Evolutionary conservation across 805 yeast species (phyloP).

Genomic region (Cyberlindnera mississippiensis): DNA sequence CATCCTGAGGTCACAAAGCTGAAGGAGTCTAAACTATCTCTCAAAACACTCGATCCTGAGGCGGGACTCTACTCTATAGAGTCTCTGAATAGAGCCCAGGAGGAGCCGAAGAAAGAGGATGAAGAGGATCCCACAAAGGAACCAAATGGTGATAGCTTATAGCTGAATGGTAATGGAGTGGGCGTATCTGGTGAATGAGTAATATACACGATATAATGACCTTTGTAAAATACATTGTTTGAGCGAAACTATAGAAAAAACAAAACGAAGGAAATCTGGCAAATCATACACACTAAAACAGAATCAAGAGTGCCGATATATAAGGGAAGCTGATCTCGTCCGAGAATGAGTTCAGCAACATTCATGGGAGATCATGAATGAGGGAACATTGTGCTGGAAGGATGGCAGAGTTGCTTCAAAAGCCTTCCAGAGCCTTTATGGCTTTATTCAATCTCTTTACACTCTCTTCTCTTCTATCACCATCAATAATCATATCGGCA

Average conservation of each 20-base stretch:
- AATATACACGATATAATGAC: too few species aligned
- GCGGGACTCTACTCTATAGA: conserved; percentile 35
- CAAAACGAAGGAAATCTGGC: too few species aligned
- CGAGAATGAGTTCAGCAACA: background rate
- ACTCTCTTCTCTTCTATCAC: conserved; percentile 76
- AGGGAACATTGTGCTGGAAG: background rate
- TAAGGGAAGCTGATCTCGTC: background rate
- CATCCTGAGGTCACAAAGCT: conserved; percentile 47
- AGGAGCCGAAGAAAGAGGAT: background rate
- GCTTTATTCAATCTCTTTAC: conserved; percentile 77
- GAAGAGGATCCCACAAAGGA: too few species aligned
- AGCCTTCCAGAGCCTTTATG: conserved; percentile 83
- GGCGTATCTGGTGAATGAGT: too few species aligned
- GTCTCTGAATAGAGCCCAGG: conserved; percentile 8
- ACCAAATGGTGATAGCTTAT: too few species aligned
- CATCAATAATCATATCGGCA: conserved; percentile 87
- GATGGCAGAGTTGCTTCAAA: conserved; percentile 28
- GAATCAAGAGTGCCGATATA: background rate
- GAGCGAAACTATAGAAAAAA: too few species aligned
- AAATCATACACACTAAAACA: too few species aligned
- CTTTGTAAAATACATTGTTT: too few species aligned
- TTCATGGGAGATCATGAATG: background rate
- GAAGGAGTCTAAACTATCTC: conserved; percentile 29
- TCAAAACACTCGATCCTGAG: conserved; percentile 28
- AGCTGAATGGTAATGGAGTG: too few species aligned